phyloP scores from a whole-genome alignment of 2,329 filamentous ascomycete genomes.

The Diaporthe nobilis region DNA sequence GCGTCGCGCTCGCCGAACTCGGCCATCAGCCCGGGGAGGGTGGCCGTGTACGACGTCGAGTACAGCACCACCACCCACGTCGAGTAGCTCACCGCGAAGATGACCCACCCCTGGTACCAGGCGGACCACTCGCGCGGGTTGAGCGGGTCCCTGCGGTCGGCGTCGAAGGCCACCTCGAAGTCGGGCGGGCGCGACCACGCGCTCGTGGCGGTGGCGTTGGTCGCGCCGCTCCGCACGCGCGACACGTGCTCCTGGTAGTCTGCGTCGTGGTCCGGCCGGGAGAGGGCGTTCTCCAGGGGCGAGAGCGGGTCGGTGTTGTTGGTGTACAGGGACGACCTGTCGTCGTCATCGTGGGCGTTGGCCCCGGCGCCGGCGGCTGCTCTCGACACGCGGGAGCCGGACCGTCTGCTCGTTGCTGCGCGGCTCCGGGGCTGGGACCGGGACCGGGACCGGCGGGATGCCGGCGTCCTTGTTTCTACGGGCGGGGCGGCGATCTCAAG shows the following conservation, averaged over 20 bases:
- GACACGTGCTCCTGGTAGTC: slow-evolving; percentile 48
- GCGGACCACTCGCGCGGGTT: slow-evolving; percentile 80
- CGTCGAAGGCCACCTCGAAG: slow-evolving; percentile 79
- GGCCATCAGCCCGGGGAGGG: slow-evolving; percentile 74
- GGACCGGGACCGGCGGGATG: slow-evolving; percentile 9
- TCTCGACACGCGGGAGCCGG: slow-evolving; percentile 29
- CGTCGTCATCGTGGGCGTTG: background rate
- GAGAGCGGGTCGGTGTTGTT: slow-evolving; percentile 40
- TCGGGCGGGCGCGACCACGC: slow-evolving; percentile 61
- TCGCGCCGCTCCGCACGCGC: slow-evolving; percentile 52
- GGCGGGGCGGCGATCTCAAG: background rate
- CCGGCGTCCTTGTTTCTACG: background rate
- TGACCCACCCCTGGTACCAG: slow-evolving; percentile 56
- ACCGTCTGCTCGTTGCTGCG: background rate
- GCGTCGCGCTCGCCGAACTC: slow-evolving; percentile 70
- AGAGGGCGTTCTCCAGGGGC: slow-evolving; percentile 37
- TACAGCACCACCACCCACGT: slow-evolving; percentile 72
- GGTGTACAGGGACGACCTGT: slow-evolving; percentile 31
- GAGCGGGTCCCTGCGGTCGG: slow-evolving; percentile 62
- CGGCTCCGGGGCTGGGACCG: slow-evolving; percentile 11
- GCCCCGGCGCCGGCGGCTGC: background rate
- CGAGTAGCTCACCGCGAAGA: slow-evolving; percentile 58
- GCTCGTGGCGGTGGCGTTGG: slow-evolving; percentile 54
- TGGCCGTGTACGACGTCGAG: slow-evolving; percentile 81
- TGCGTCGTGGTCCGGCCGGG: slow-evolving; percentile 29